Evolutionary conservation across 768 basidiomycete genomes (phyloP).

Genomic region (Sutorius australiensis): DNA sequence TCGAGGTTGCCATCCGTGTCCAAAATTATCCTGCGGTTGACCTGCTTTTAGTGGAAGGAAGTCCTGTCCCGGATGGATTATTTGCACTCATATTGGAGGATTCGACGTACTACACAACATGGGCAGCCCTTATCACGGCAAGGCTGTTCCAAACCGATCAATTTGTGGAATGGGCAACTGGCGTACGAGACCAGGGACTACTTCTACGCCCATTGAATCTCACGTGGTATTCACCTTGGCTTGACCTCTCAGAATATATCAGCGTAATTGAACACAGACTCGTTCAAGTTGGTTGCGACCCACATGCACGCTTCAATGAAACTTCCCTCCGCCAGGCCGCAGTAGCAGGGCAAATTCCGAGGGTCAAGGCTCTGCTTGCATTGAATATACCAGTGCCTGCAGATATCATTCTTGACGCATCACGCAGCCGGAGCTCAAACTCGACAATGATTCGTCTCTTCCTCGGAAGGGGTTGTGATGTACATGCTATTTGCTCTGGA

Average conservation of each 20-base stretch:
- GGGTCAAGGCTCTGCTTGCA: neutral
- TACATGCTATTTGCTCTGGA: neutral
- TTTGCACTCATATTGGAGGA: neutral
- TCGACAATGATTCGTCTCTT: neutral
- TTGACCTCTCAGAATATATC: neutral
- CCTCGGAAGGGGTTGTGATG: neutral
- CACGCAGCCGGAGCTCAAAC: neutral
- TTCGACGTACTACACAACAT: too few relatives aligned
- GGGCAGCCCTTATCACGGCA: neutral
- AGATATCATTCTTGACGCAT: conserved; percentile 2
- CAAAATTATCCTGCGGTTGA: neutral
- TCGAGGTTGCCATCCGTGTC: neutral
- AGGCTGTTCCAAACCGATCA: conserved; percentile 12
- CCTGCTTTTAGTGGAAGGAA: neutral
- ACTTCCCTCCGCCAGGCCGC: neutral
- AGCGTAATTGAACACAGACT: conserved; percentile 2
- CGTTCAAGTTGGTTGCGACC: neutral
- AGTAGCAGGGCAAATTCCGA: neutral
- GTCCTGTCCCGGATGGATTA: neutral
- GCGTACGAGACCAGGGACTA: neutral
- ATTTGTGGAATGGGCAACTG: conserved; percentile 10
- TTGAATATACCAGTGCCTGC: neutral
- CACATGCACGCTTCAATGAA: neutral
- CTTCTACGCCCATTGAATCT: neutral
- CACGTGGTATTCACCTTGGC: neutral